A percentile compares a stretch with the other conserved stretches of the same genome.
Evolutionary conservation across 768 basidiomycete genomes (phyloP).

Genomic region (Holtermannia corniformis): DNA sequence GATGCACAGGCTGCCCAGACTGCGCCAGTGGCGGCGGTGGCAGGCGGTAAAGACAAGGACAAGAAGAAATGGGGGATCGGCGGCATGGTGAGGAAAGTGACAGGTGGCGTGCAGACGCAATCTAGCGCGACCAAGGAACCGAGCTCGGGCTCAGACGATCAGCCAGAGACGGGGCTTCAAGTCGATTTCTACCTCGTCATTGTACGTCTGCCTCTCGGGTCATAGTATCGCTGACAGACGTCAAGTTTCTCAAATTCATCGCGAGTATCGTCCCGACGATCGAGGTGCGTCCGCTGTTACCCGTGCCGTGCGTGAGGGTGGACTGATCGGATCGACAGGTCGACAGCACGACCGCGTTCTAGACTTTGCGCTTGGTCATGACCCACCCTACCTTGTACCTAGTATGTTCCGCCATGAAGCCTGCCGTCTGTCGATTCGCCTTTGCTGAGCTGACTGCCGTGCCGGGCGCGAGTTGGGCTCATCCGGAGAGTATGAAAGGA

Average conservation of each 20-base stretch:
- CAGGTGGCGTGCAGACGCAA: constrained; percentile 46
- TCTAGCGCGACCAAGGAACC: constrained; percentile 37
- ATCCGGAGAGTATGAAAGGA: too few species aligned
- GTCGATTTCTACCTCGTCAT: constrained; percentile 96
- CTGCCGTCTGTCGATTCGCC: too few species aligned
- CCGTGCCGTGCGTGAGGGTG: neutral
- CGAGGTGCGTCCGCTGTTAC: constrained; percentile 53
- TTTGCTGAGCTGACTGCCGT: too few species aligned
- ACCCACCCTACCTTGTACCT: too few species aligned
- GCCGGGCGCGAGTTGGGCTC: too few species aligned
- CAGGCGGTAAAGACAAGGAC: constrained; percentile 45
- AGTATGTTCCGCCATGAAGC: too few species aligned
- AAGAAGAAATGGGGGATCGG: constrained; percentile 64
- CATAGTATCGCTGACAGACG: constrained; percentile 2
- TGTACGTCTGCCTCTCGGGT: constrained; percentile 20
- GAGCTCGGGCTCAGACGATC: constrained; percentile 47
- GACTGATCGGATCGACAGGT: constrained; percentile 6
- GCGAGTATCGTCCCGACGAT: constrained; percentile 97
- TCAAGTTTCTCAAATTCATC: constrained; percentile 90
- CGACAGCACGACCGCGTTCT: constrained; percentile 17
- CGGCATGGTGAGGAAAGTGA: constrained; percentile 58
- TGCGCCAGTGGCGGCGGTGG: constrained; percentile 12
- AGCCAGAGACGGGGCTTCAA: constrained; percentile 71
- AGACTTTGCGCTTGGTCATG: too few species aligned
- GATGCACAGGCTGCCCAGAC: constrained; percentile 49